A percentile compares a stretch with the other conserved stretches of the same genome.
Evolutionary conservation across 176 grass and related monocot genomes (phyloP).

Genomic region (Musa acuminata): DNA sequence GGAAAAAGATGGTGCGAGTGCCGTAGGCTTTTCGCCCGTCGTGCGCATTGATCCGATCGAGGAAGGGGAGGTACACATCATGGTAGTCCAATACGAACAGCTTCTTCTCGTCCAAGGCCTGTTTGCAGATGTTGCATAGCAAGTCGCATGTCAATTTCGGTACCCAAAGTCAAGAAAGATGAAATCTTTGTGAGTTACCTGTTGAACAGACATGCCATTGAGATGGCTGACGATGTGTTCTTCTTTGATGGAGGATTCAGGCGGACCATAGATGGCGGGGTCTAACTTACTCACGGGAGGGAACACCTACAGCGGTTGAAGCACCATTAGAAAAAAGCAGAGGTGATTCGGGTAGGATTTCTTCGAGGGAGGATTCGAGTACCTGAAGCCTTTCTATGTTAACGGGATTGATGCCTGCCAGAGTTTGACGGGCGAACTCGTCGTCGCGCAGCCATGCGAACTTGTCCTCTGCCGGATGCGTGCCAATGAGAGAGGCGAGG

Average conservation of each 20-base stretch:
- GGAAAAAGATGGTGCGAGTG: conserved; percentile 82
- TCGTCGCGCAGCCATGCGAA: conserved; percentile 97
- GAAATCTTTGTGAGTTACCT: conserved; percentile 24
- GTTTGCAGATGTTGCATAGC: neutral
- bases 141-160: neutral
- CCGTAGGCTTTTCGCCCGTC: conserved; percentile 90
- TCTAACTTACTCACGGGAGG: conserved; percentile 80
- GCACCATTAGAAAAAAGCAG: neutral
- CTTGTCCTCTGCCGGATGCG: conserved; percentile 63
- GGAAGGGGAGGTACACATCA: conserved; percentile 76
- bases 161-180: neutral
- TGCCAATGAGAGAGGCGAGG: neutral
- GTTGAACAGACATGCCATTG: conserved; percentile 67
- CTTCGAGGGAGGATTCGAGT: neutral
- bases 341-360: neutral
- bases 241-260: conserved; percentile 85
- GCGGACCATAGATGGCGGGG: conserved; percentile 53
- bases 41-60: conserved; percentile 71
- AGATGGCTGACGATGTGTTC: conserved; percentile 70
- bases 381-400: conserved; percentile 80
- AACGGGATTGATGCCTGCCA: conserved; percentile 91
- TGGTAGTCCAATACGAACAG: conserved; percentile 87
- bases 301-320: conserved; percentile 35
- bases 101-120: conserved; percentile 46
- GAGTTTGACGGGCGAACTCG: conserved; percentile 78